Percentiles rank a stretch among this genome's conserved stretches.
Conservation (phyloP, 2,329 filamentous ascomycete species). For the Harringtonia aguacate region DNA sequence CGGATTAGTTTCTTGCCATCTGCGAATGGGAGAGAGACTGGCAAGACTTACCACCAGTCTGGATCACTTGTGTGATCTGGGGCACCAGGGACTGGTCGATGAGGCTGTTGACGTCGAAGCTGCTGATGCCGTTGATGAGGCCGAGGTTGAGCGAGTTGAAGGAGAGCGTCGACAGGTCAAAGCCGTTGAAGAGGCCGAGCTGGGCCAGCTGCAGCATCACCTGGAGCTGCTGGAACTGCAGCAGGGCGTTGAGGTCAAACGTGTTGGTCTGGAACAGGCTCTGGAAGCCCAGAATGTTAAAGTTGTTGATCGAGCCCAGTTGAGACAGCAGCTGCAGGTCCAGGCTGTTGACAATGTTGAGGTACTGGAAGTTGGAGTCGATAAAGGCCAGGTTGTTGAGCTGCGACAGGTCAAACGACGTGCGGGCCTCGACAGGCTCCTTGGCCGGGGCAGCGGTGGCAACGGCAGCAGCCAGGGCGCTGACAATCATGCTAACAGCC, state of each 20-base stretch:
- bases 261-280: constrained; percentile 19
- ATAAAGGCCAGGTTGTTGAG: constrained; percentile 30
- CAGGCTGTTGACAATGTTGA: constrained; percentile 34
- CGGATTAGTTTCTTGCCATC: no score
- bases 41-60: constrained; percentile 8
- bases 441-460: constrained; percentile 21
- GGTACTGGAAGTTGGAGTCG: constrained; percentile 31
- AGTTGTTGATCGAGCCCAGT: constrained; percentile 31
- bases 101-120: constrained; percentile 16
- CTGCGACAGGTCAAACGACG: constrained; percentile 26
- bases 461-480: constrained; percentile 32
- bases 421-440: constrained; percentile 23
- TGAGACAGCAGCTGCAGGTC: constrained; percentile 30
- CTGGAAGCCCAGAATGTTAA: constrained; percentile 32
- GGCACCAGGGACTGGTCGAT: constrained; percentile 13
- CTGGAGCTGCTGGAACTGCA: constrained; percentile 14
- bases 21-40: no score
- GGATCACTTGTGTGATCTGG: constrained; percentile 14
- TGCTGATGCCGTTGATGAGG: constrained; percentile 15
- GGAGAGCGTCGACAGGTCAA: constrained; percentile 16
- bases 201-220: constrained; percentile 17
- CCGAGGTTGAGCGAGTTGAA: constrained; percentile 14
- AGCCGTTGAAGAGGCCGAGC: constrained; percentile 16
- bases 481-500: constrained; percentile 32
- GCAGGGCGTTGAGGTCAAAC: constrained; percentile 10